Evolutionary conservation across 345 rosid genomes (phyloP).

Genomic region (Pistacia integerrima): DNA sequence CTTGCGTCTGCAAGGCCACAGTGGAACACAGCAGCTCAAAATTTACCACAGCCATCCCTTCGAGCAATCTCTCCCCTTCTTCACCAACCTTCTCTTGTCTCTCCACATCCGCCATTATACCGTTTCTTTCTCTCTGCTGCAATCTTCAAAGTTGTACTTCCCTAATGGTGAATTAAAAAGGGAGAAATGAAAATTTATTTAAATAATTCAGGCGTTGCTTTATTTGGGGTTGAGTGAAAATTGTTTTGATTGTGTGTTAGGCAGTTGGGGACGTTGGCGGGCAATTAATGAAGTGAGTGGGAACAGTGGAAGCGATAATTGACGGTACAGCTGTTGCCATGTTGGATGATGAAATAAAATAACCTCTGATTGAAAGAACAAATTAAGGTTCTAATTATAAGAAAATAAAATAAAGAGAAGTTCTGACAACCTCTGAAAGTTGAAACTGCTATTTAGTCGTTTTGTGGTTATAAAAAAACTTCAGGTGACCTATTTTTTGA

Average conservation of each 20-base stretch:
- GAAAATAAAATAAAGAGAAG: not conserved
- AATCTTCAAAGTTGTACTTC: slow-evolving; percentile 29
- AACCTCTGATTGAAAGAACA: not conserved
- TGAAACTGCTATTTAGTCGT: not conserved
- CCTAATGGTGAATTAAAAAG: not conserved
- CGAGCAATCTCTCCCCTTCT: slow-evolving; percentile 49
- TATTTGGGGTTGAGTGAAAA: not conserved
- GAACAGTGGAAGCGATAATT: not conserved
- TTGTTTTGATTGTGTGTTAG: not conserved
- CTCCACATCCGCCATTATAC: slow-evolving; percentile 48
- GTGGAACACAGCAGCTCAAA: slow-evolving; percentile 89
- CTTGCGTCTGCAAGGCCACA: slow-evolving; percentile 88
- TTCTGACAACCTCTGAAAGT: not conserved
- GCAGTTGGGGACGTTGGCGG: slow-evolving; percentile 32
- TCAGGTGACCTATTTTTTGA: too few relatives aligned
- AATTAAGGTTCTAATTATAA: slow-evolving; percentile 7
- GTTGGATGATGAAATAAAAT: slow-evolving; percentile 7
- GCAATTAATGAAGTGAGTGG: slow-evolving; percentile 25
- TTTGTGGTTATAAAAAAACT: not conserved
- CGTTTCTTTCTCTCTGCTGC: slow-evolving; percentile 12
- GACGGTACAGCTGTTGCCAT: slow-evolving; percentile 32
- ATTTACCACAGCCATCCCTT: slow-evolving; percentile 76
- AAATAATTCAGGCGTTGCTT: too few relatives aligned
- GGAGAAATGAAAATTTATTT: too few relatives aligned
- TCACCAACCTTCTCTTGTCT: slow-evolving; percentile 35